These are phyloP conservation scores for Sordariomycetes sp. DNA, from an alignment of 2,329 filamentous ascomycete genomes.

Conservation along the genomic window DNA sequence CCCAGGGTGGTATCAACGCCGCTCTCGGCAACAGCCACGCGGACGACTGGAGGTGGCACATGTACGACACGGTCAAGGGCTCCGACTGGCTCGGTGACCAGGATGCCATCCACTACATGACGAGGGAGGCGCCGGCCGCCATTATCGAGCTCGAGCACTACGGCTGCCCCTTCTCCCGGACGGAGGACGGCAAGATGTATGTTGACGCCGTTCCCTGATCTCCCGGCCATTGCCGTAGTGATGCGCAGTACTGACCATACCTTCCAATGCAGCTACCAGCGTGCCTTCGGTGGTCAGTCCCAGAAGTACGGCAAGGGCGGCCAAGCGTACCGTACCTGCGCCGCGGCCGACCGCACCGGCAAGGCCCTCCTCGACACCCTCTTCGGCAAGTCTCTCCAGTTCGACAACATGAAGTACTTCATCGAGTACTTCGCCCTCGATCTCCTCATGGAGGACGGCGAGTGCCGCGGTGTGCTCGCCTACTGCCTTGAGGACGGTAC, in stretches of 20 bases:
- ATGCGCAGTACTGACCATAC: background rate
- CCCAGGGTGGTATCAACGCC: constrained; percentile 76
- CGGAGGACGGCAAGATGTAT: constrained; percentile 88
- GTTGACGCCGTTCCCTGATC: constrained; percentile 14
- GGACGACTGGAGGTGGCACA: constrained; percentile 98
- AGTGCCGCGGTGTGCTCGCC: constrained; percentile 90
- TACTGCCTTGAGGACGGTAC: constrained; percentile 99
- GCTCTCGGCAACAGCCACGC: constrained; percentile 92
- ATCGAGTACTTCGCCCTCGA: constrained; percentile 98
- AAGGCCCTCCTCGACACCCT: constrained; percentile 97
- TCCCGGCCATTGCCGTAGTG: background rate
- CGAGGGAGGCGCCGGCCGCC: constrained; percentile 78
- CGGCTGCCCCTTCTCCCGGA: constrained; percentile 92
- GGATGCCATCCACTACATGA: constrained; percentile 98
- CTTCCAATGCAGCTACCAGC: constrained; percentile 58
- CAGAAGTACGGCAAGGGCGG: constrained; percentile 93
- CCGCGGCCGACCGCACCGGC: constrained; percentile 90
- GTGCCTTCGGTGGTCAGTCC: constrained; percentile 95
- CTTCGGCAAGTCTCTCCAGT: constrained; percentile 84
- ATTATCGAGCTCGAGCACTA: constrained; percentile 96
- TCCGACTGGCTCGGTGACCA: constrained; percentile 97
- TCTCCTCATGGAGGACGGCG: constrained; percentile 92
- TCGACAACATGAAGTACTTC: constrained; percentile 98
- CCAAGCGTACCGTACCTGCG: constrained; percentile 94
- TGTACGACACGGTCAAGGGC: constrained; percentile 98